These are phyloP conservation scores for Copromyces sp. DNA, from an alignment of 495 filamentous ascomycete genomes.

Conservation along the genomic window DNA sequence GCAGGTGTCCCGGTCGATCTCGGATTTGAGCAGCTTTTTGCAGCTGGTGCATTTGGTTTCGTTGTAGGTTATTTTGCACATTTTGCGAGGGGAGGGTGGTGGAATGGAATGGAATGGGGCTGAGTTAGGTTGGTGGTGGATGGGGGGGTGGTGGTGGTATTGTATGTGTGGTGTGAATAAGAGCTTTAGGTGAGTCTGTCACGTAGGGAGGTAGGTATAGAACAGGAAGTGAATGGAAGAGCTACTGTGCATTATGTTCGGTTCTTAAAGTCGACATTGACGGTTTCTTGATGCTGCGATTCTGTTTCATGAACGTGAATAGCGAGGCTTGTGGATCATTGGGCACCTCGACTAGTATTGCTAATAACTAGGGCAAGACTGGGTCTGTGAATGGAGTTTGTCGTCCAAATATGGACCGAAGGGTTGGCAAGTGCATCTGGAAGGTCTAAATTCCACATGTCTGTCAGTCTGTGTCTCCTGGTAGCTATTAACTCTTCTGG, in stretches of 20 bases:
- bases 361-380: neutral
- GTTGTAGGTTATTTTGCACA: neutral
- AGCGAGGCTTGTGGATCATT: neutral
- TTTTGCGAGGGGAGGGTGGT: neutral
- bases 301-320: neutral
- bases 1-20: neutral
- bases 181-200: too few relatives aligned
- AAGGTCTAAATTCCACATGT: neutral
- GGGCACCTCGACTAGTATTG: neutral
- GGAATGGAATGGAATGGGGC: neutral
- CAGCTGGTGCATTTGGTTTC: neutral
- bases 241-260: too few relatives aligned
- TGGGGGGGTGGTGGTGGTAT: too few relatives aligned
- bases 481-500: neutral
- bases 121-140: too few relatives aligned
- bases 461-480: neutral
- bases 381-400: neutral
- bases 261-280: too few relatives aligned
- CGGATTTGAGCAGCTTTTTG: neutral
- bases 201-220: too few relatives aligned
- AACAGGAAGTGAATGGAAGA: too few relatives aligned
- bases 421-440: neutral
- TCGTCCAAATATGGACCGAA: neutral
- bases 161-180: too few relatives aligned
- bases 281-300: neutral